A percentile compares a stretch with the other conserved stretches of the same genome.
These are phyloP conservation scores for Rhizophagus prolifer DNA, from an alignment of 192 early-diverging fungal genomes.

Conservation along the genomic window DNA sequence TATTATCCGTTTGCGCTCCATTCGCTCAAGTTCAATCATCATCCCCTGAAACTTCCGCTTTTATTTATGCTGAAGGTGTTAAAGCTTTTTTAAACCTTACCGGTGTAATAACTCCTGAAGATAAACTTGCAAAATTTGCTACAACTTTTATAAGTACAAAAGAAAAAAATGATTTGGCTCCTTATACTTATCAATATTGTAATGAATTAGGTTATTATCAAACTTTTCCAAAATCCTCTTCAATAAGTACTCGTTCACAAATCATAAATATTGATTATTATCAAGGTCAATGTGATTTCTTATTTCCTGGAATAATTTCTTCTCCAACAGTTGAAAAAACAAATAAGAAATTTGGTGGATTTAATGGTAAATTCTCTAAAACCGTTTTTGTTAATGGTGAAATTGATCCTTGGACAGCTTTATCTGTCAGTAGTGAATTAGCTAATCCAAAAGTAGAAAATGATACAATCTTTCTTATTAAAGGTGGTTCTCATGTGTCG, in stretches of 20 bases:
- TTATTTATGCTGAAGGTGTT: neutral
- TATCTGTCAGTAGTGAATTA: neutral
- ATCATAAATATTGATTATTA: constrained; percentile 4
- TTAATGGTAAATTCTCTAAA: neutral
- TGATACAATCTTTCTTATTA: neutral
- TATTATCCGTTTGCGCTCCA: neutral
- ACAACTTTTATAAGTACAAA: neutral
- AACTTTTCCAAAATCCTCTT: constrained; percentile 13
- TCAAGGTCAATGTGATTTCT: constrained; percentile 24
- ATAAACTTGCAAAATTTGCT: neutral
- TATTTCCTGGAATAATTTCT: constrained; percentile 10
- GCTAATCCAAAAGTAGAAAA: neutral
- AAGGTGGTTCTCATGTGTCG: constrained; percentile 6
- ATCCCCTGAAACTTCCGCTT: neutral
- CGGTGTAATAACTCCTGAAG: neutral
- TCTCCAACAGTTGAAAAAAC: constrained; percentile 4
- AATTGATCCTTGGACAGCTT: constrained; percentile 16
- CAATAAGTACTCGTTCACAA: neutral
- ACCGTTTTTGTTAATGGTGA: constrained; percentile 12
- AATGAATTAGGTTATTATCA: constrained; percentile 25
- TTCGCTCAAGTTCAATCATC: neutral
- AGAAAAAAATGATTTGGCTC: neutral
- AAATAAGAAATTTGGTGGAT: constrained; percentile 7
- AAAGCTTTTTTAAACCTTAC: neutral
- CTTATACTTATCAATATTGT: constrained; percentile 22